Percentiles rank a stretch among this genome's conserved stretches.
phyloP scores from a whole-genome alignment of 257 asterid species.

The Solanum boliviense region DNA sequence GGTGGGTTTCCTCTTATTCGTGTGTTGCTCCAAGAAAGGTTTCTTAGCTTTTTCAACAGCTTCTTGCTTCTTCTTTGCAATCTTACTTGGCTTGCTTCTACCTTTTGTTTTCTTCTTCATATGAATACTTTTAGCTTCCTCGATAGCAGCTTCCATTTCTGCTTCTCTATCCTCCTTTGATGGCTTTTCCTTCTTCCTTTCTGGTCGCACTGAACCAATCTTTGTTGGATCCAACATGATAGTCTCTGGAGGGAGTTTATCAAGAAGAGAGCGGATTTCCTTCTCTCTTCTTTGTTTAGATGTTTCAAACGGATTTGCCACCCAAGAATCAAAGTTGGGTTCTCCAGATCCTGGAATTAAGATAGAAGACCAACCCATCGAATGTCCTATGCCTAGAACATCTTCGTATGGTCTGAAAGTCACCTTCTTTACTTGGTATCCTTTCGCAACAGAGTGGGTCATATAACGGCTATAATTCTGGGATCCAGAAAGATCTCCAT shows the following conservation, averaged over 20 bases:
- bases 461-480: conserved; percentile 55
- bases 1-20: conserved; percentile 40
- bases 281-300: conserved; percentile 74
- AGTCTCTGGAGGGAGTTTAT: conserved; percentile 91
- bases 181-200: conserved; percentile 39
- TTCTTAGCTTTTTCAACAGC: conserved; percentile 57
- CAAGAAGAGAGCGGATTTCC: conserved; percentile 79
- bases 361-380: conserved; percentile 73
- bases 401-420: conserved; percentile 84
- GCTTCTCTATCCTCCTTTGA: conserved; percentile 46
- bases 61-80: conserved; percentile 66
- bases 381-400: conserved; percentile 79
- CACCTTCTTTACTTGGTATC: conserved; percentile 58
- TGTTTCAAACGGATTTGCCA: conserved; percentile 84
- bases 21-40: conserved; percentile 37
- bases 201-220: conserved; percentile 65
- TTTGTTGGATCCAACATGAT: conserved; percentile 89
- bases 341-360: conserved; percentile 74
- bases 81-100: conserved; percentile 72
- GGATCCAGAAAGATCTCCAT: conserved; percentile 48
- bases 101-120: conserved; percentile 86
- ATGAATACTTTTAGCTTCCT: conserved; percentile 34
- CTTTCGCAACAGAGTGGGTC: conserved; percentile 74
- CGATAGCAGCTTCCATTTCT: conserved; percentile 58
- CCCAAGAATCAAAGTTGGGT: conserved; percentile 86